Evolutionary conservation across 2,329 filamentous ascomycete genomes (phyloP).

Genomic region (Penicillium brevicompactum): DNA sequence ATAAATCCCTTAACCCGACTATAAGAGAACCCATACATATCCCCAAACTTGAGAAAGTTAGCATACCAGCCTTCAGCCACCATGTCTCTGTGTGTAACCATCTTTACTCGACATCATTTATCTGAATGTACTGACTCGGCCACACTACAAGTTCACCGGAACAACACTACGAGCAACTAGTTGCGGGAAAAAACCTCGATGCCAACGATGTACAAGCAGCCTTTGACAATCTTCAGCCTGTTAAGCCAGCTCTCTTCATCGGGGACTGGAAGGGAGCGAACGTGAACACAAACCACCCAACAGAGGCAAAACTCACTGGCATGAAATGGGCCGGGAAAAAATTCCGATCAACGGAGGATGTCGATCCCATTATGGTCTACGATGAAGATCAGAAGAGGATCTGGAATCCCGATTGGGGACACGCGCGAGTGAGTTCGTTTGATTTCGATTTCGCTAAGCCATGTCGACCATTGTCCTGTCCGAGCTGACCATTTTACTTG

Average conservation of each 20-base stretch:
- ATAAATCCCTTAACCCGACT: too few species aligned
- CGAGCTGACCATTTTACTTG: not conserved
- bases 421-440: conserved; percentile 10
- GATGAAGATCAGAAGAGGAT: conserved; percentile 3
- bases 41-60: not conserved
- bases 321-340: conserved; percentile 16
- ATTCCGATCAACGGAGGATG: conserved; percentile 15
- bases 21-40: too few species aligned
- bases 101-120: not conserved
- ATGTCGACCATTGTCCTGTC: not conserved
- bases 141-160: conserved; percentile 4
- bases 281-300: conserved; percentile 11
- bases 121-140: not conserved
- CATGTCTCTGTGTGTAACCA: conserved; percentile 5
- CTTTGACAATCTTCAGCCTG: conserved; percentile 13
- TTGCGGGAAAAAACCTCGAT: conserved; percentile 7
- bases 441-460: not conserved
- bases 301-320: conserved; percentile 7
- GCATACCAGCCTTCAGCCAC: not conserved
- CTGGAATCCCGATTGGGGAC: conserved; percentile 13
- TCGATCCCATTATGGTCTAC: conserved; percentile 14
- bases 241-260: conserved; percentile 7
- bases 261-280: conserved; percentile 13
- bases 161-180: conserved; percentile 13
- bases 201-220: conserved; percentile 4